Percentiles rank a stretch among this genome's conserved stretches.
Evolutionary conservation across 1,139 yeast genomes (phyloP).

Genomic region (Nakaseomyces glabratus): DNA sequence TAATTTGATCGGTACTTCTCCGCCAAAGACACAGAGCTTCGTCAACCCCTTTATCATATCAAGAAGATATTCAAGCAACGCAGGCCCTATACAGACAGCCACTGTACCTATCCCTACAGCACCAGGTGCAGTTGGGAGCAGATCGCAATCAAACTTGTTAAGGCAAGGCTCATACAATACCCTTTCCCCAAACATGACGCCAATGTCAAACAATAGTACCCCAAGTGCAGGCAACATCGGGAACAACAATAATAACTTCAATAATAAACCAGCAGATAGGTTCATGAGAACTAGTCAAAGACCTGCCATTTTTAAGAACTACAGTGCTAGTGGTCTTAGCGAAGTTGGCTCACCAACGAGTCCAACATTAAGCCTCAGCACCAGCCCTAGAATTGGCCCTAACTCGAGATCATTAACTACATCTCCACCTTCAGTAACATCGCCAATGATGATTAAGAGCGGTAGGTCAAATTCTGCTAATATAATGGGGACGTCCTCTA

Average conservation of each 20-base stretch:
- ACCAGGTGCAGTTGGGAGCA: conserved; percentile 1
- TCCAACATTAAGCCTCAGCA: conserved; percentile 2
- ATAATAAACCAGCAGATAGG: background rate
- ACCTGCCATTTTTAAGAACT: conserved; percentile 4
- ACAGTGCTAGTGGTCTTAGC: conserved; percentile 5
- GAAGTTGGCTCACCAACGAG: conserved; percentile 4
- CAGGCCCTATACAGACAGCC: conserved; percentile 5
- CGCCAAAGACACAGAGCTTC: conserved; percentile 6
- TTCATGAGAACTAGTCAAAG: conserved; percentile 6
- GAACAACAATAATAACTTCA: conserved; percentile 1
- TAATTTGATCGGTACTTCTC: conserved; percentile 4
- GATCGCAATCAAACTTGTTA: conserved; percentile 3
- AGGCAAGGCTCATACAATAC: conserved; percentile 6
- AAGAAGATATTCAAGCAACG: conserved; percentile 9
- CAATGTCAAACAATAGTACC: conserved; percentile 6
- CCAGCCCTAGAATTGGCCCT: conserved; percentile 2
- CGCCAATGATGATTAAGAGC: conserved; percentile 3
- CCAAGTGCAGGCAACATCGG: conserved; percentile 6
- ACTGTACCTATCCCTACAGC: conserved; percentile 2
- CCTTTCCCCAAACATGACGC: conserved; percentile 5
- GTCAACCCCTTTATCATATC: conserved; percentile 8
- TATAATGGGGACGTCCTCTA: background rate
- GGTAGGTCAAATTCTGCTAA: conserved; percentile 4
- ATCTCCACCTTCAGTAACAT: conserved; percentile 3
- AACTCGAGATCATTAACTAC: conserved; percentile 3